Conservation (phyloP, 768 basidiomycete genomes). For the Tremella mesenterica region DNA sequence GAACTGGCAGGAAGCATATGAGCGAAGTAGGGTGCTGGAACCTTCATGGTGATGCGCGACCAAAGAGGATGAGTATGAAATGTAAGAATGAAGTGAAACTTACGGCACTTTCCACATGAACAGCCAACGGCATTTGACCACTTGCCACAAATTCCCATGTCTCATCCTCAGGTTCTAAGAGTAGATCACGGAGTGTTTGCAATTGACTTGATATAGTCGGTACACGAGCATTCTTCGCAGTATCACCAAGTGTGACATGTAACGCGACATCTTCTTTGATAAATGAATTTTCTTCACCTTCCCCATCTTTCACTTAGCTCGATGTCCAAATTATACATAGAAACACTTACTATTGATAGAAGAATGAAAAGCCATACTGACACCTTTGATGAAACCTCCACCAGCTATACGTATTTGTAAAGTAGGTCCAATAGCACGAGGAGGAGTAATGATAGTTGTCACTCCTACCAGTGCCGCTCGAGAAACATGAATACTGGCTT, state of each 20-base stretch:
- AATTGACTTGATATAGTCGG: neutral
- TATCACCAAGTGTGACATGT: neutral
- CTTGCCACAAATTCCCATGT: neutral
- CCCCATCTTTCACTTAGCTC: neutral
- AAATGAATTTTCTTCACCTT: neutral
- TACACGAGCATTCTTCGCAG: neutral
- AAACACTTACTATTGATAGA: neutral
- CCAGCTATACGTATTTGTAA: neutral
- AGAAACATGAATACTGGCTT: neutral
- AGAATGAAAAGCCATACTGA: neutral
- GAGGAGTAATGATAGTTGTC: neutral
- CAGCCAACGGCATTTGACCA: neutral
- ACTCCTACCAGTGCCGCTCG: neutral
- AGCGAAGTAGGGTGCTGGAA: too few relatives aligned
- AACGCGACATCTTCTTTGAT: neutral
- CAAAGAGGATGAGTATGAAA: too few relatives aligned
- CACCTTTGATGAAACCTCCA: neutral
- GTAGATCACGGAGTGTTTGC: neutral
- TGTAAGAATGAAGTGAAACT: too few relatives aligned
- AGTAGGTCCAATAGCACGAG: neutral
- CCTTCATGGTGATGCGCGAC: too few relatives aligned
- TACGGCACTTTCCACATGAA: neutral
- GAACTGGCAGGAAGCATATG: too few relatives aligned
- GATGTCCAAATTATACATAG: neutral
- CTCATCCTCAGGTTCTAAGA: neutral